Percentiles rank a stretch among this genome's conserved stretches.
Evolutionary conservation across 352 stramenopile species (phyloP).

Genomic region (Globisporangium middletonii): DNA sequence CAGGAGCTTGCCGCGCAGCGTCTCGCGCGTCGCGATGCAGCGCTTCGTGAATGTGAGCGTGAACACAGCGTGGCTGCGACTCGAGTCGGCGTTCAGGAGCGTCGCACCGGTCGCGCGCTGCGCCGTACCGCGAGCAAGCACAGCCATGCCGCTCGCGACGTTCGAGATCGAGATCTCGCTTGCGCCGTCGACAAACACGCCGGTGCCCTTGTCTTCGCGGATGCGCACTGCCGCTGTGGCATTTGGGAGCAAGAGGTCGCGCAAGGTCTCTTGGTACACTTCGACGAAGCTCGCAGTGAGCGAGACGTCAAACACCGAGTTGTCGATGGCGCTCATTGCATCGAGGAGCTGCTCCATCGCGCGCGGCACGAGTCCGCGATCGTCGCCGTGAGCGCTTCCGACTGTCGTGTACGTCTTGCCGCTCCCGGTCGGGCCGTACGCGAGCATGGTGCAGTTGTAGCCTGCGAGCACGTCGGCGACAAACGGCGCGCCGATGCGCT

Average conservation of each 20-base stretch:
- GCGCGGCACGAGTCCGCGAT: conserved; percentile 32
- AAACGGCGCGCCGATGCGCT: conserved; percentile 35
- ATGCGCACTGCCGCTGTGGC: conserved; percentile 20
- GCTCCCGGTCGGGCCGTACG: conserved; percentile 65
- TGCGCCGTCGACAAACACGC: conserved; percentile 46
- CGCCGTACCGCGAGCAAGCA: neutral
- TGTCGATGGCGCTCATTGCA: conserved; percentile 13
- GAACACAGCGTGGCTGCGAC: conserved; percentile 71
- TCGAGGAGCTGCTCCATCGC: conserved; percentile 30
- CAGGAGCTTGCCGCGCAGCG: conserved; percentile 28
- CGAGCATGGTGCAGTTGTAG: conserved; percentile 71
- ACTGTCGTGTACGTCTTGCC: conserved; percentile 64
- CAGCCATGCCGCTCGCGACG: conserved; percentile 6
- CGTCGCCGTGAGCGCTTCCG: conserved; percentile 17
- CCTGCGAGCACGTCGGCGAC: conserved; percentile 45
- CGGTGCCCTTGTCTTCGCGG: conserved; percentile 30
- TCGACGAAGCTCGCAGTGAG: conserved; percentile 57
- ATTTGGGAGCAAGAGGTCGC: conserved; percentile 41
- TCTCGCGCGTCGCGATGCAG: conserved; percentile 4
- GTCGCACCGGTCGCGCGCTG: conserved; percentile 41
- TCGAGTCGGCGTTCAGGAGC: conserved; percentile 56
- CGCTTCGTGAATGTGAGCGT: conserved; percentile 35
- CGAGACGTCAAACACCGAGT: conserved; percentile 18
- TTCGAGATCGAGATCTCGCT: conserved; percentile 34
- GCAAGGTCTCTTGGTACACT: conserved; percentile 65